Conservation (phyloP, 805 yeast species). For the Starmerella apis region DNA sequence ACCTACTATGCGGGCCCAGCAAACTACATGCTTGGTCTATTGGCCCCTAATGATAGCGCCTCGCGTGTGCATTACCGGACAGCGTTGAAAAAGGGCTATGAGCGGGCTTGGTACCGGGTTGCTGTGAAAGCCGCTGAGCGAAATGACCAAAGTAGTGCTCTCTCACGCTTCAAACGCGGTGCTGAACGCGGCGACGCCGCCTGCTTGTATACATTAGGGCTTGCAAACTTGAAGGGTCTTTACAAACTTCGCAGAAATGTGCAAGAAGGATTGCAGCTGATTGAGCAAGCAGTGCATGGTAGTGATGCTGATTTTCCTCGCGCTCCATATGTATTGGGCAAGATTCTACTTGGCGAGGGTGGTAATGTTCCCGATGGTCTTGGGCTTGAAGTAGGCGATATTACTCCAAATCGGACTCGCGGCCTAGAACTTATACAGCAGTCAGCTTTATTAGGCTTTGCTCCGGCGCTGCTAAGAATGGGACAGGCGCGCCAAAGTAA, state of each 20-base stretch:
- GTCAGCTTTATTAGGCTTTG: conserved; percentile 33
- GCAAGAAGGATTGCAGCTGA: conserved; percentile 23
- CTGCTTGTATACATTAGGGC: conserved; percentile 33
- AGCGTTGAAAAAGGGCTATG: conserved; percentile 30
- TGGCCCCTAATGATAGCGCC: background rate
- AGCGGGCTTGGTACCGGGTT: conserved; percentile 33
- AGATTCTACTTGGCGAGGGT: conserved; percentile 33
- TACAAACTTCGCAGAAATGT: conserved; percentile 26
- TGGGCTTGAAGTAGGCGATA: conserved; percentile 3
- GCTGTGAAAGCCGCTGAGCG: conserved; percentile 30
- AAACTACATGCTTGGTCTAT: conserved; percentile 14
- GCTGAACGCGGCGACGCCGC: conserved; percentile 33
- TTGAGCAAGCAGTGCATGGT: conserved; percentile 27
- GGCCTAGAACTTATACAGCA: conserved; percentile 30
- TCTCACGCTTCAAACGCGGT: conserved; percentile 32
- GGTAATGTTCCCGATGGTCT: conserved; percentile 24
- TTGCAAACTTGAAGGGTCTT: conserved; percentile 27
- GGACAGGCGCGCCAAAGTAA: conserved; percentile 31
- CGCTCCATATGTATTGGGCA: conserved; percentile 34
- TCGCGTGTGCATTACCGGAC: conserved; percentile 15
- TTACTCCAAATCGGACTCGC: conserved; percentile 6
- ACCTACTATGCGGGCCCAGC: conserved; percentile 23
- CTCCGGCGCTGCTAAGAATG: conserved; percentile 33
- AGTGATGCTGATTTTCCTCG: conserved; percentile 35
- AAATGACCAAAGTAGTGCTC: conserved; percentile 29